These are phyloP conservation scores for Chytriomyces hyalinus DNA, from an alignment of 192 early-diverging fungal genomes.

Conservation along the genomic window DNA sequence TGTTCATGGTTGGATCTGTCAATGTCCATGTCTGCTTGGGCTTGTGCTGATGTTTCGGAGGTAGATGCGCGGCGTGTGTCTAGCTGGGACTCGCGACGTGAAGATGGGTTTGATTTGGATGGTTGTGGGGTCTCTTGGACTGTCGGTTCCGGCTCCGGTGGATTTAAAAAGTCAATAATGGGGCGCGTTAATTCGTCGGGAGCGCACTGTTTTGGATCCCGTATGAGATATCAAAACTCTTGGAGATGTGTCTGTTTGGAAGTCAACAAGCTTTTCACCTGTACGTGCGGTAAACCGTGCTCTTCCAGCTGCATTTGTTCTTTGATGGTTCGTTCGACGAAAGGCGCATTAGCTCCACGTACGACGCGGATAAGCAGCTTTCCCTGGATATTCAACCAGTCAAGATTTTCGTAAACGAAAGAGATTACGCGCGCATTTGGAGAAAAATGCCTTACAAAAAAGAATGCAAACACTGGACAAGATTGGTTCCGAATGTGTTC, in stretches of 20 bases:
- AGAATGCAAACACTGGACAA: conserved; percentile 60
- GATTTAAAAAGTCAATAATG: conserved; percentile 5
- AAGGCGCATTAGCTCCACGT: conserved; percentile 62
- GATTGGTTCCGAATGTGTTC: conserved; percentile 57
- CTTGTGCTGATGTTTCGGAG: neutral
- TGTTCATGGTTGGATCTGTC: conserved; percentile 35
- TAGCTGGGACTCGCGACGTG: neutral
- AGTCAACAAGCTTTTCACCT: neutral
- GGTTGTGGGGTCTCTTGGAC: neutral
- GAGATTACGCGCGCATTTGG: neutral
- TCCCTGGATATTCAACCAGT: neutral
- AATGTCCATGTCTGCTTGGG: neutral
- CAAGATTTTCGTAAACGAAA: neutral
- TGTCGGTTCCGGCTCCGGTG: neutral
- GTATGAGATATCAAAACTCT: neutral
- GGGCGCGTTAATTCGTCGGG: neutral
- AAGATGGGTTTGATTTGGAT: neutral
- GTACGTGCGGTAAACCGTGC: conserved; percentile 1
- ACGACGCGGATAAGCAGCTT: conserved; percentile 45
- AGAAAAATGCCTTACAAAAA: conserved; percentile 44
- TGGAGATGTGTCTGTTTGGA: neutral
- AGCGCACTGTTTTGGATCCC: neutral
- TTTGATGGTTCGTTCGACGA: conserved; percentile 59
- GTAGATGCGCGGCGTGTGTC: neutral
- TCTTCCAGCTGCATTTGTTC: conserved; percentile 57